Evolutionary conservation across 2,329 filamentous ascomycete genomes (phyloP).

Genomic region (Elsinoe arachidis): DNA sequence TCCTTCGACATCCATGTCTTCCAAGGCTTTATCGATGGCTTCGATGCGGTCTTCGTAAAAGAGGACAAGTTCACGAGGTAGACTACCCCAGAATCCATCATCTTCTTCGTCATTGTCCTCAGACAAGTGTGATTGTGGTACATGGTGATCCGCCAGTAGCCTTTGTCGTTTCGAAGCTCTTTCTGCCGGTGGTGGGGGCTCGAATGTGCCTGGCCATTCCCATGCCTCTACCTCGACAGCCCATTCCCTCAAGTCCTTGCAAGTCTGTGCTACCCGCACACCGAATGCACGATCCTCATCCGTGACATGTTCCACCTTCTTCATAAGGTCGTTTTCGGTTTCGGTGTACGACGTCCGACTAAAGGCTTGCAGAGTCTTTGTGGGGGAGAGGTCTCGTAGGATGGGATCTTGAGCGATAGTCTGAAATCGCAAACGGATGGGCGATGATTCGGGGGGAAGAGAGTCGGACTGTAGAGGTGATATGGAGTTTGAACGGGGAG

Average conservation of each 20-base stretch:
- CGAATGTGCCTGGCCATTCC: constrained; percentile 48
- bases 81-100: constrained; percentile 58
- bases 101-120: constrained; percentile 22
- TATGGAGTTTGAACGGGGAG: constrained; percentile 18
- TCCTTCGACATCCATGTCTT: constrained; percentile 68
- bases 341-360: constrained; percentile 30
- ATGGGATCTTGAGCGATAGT: constrained; percentile 32
- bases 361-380: constrained; percentile 53
- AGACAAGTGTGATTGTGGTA: constrained; percentile 5
- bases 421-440: constrained; percentile 21
- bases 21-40: constrained; percentile 61
- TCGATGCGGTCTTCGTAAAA: constrained; percentile 65
- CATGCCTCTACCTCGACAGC: constrained; percentile 60
- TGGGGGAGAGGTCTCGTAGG: constrained; percentile 52
- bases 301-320: constrained; percentile 43
- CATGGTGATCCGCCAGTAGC: constrained; percentile 19
- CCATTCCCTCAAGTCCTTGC: constrained; percentile 65
- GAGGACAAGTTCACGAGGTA: constrained; percentile 55
- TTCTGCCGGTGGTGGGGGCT: constrained; percentile 27
- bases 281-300: constrained; percentile 62
- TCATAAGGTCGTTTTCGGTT: constrained; percentile 15
- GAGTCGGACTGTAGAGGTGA: constrained; percentile 18
- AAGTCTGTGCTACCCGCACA: constrained; percentile 59
- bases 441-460: constrained; percentile 24
- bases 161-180: constrained; percentile 21